Evolutionary conservation across 768 basidiomycete genomes (phyloP), one percentile per base, ranked within the genome.

Genomic region (Suillus cothurnatus): DNA sequence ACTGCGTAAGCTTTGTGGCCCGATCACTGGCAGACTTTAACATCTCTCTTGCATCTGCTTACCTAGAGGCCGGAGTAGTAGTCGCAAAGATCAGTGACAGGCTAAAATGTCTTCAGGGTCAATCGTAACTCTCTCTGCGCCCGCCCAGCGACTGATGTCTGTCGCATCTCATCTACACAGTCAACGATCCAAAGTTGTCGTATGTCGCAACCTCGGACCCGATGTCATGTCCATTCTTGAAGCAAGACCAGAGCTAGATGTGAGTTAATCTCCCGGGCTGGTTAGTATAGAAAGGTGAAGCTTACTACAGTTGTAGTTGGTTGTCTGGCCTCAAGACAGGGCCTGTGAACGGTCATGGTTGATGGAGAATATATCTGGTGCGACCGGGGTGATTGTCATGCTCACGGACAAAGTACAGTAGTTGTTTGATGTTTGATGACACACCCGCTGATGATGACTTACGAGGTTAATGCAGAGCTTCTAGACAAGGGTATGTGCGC

Each of bases 401-500:
- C 71, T 93, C 2, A 80, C 86, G 0, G 94, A 96, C 61, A 89
- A 88, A 77, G 94, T 91, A 67, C 41, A 71, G 31, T 47, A 15
- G n/a, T 67, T 50, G 23, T 49, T 32, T 34, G 21, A 34, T 32
- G 26, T 7, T n/a, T 2, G 4, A 23, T 32, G 36, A 28, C 15
- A n/a, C 28, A 17, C 2, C 34, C n/a, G 1, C 34, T 55, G 14
- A 45, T 19, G 45, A 8, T 23, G 21, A 68, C 56, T 6, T 26
- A 15, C 15, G 66, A 96, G 91, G 83, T 95, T 23, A 83, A 97
- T 69, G 78, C 82, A 19, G 93, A 94, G 72, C 74, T 96, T 26
- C 26, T 77, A 59, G 67, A 71, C 63, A 74, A 67, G 68, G 84
- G 85, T 81, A 26, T 62, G 68, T 67, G 38, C 55, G 7, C 11